Evolutionary conservation across 495 filamentous ascomycete genomes (phyloP).

Genomic region (Evansstolkia leycettana): DNA sequence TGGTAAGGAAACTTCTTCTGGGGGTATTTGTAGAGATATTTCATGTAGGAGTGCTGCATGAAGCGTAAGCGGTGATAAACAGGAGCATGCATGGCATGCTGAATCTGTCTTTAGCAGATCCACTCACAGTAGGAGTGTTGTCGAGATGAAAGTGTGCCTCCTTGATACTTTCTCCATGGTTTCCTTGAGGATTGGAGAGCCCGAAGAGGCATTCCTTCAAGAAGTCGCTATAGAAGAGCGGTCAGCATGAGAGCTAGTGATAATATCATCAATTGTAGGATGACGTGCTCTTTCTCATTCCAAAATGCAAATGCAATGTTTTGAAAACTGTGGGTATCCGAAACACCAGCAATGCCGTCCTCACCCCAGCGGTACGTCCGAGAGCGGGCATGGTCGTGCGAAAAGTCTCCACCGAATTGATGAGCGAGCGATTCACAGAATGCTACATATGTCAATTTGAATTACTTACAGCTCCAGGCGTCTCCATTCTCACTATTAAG

Average conservation of each 20-base stretch:
- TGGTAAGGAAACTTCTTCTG: slow-evolving; percentile 87
- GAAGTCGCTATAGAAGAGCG: slow-evolving; percentile 48
- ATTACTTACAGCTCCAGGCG: slow-evolving; percentile 80
- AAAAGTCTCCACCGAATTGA: slow-evolving; percentile 54
- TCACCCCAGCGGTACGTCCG: slow-evolving; percentile 90
- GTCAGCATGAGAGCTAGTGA: neutral
- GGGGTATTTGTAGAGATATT: slow-evolving; percentile 94
- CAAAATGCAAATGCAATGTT: slow-evolving; percentile 94
- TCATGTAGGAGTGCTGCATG: slow-evolving; percentile 91
- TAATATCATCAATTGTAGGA: neutral
- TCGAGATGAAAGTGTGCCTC: slow-evolving; percentile 94
- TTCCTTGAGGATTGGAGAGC: slow-evolving; percentile 88
- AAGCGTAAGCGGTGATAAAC: too few relatives aligned
- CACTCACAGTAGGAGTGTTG: slow-evolving; percentile 58
- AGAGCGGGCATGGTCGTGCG: slow-evolving; percentile 81
- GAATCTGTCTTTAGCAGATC: too few relatives aligned
- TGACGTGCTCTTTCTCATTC: slow-evolving; percentile 85
- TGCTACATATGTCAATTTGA: neutral
- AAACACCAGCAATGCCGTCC: slow-evolving; percentile 93
- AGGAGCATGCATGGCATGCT: slow-evolving; percentile 1
- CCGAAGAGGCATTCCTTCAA: slow-evolving; percentile 93
- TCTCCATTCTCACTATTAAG: slow-evolving; percentile 57
- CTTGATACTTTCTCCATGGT: slow-evolving; percentile 93
- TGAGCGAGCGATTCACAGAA: slow-evolving; percentile 1
- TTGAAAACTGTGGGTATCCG: slow-evolving; percentile 76